A percentile compares a stretch with the other conserved stretches of the same genome.
phyloP scores from a whole-genome alignment of 768 basidiomycete species.

The Hericium erinaceus region DNA sequence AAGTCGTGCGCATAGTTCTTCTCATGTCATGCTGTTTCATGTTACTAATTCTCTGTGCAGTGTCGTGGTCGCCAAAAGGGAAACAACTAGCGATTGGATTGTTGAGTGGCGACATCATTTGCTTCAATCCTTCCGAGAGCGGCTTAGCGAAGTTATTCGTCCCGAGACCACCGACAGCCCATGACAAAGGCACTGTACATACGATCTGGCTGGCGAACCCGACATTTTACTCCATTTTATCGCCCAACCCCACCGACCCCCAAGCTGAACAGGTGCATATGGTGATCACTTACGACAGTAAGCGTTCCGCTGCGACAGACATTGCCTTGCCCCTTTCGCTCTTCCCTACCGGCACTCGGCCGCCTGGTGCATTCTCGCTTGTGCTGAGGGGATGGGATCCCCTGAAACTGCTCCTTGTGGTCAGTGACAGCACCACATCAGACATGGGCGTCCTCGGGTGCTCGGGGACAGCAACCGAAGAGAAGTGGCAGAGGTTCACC shows the following conservation, averaged over 20 bases:
- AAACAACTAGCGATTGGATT: constrained; percentile 76
- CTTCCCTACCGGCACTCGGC: constrained; percentile 35
- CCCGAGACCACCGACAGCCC: constrained; percentile 41
- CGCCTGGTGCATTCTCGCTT: constrained; percentile 34
- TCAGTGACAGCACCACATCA: constrained; percentile 42
- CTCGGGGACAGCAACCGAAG: constrained; percentile 19
- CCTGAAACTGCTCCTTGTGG: constrained; percentile 30
- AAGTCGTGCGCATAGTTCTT: constrained; percentile 38
- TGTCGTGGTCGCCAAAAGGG: constrained; percentile 81
- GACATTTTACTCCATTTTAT: constrained; percentile 60
- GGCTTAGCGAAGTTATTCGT: constrained; percentile 48
- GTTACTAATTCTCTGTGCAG: constrained; percentile 28
- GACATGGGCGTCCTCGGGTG: constrained; percentile 40
- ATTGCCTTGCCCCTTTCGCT: constrained; percentile 31
- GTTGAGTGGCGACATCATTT: constrained; percentile 59
- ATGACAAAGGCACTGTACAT: constrained; percentile 38
- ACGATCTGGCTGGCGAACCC: constrained; percentile 61
- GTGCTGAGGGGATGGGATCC: constrained; percentile 36
- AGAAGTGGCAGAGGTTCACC: constrained; percentile 35
- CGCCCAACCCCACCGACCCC: constrained; percentile 27
- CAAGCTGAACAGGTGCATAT: constrained; percentile 35
- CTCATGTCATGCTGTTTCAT: not conserved
- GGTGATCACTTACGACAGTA: constrained; percentile 32
- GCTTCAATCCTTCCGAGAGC: constrained; percentile 51
- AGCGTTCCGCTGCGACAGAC: constrained; percentile 26